Percentiles rank a stretch among this genome's conserved stretches.
These are phyloP conservation scores for Vaccinium darrowii DNA, from an alignment of 148 eudicot genomes.

Conservation along the genomic window DNA sequence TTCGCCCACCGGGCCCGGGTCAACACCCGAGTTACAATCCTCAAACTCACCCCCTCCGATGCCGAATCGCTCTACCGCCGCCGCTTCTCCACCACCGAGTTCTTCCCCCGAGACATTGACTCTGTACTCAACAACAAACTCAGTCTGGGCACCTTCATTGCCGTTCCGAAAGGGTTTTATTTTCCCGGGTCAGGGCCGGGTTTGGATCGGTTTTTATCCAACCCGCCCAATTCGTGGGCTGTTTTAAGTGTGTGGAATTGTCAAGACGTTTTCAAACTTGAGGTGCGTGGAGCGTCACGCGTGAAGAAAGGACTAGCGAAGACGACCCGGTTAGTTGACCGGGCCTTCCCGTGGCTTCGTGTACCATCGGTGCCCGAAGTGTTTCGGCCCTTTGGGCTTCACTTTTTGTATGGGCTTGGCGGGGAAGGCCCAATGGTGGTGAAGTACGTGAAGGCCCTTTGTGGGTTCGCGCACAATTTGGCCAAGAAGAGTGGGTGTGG, in stretches of 20 bases:
- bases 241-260: conserved; percentile 81
- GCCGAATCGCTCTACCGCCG: conserved; percentile 77
- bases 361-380: conserved; percentile 81
- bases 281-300: conserved; percentile 82
- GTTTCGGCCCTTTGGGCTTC: conserved; percentile 88
- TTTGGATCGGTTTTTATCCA: conserved; percentile 30
- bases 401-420: conserved; percentile 84
- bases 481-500: conserved; percentile 70
- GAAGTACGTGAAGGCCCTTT: conserved; percentile 51
- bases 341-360: conserved; percentile 68
- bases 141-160: conserved; percentile 67
- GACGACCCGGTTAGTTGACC: conserved; percentile 62
- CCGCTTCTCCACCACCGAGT: conserved; percentile 74
- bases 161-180: conserved; percentile 45
- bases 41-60: conserved; percentile 53
- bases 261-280: conserved; percentile 62
- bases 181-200: conserved; percentile 40
- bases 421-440: conserved; percentile 69
- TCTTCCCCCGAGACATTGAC: conserved; percentile 89
- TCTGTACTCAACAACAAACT: conserved; percentile 55
- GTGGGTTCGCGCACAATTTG: conserved; percentile 72
- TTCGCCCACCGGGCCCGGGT: conserved; percentile 64
- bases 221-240: conserved; percentile 85
- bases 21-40: conserved; percentile 32
- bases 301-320: conserved; percentile 46